A percentile compares a stretch with the other conserved stretches of the same genome.
phyloP scores from a whole-genome alignment of 169 alveolate species.

The Cryptosporidium canis region DNA sequence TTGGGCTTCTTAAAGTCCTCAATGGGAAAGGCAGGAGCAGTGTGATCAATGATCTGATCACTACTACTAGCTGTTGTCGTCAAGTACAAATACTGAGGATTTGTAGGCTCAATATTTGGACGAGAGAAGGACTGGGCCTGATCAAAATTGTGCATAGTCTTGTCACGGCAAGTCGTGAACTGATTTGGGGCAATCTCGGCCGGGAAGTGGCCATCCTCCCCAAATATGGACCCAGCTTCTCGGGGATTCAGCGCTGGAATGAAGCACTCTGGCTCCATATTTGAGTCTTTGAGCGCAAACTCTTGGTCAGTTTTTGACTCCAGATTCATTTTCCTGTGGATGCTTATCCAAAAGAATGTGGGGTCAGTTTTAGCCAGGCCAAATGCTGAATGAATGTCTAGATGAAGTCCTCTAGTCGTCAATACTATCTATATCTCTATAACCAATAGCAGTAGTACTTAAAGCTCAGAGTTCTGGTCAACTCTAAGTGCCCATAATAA shows the following conservation, averaged over 20 bases:
- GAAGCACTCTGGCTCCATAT: neutral
- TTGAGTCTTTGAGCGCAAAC: neutral
- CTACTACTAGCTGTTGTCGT: conserved; percentile 48
- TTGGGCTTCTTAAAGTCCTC: neutral
- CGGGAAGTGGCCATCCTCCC: neutral
- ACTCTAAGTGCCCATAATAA: neutral
- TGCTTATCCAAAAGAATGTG: neutral
- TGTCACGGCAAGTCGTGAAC: neutral
- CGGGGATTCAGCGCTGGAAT: neutral
- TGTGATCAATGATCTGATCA: neutral
- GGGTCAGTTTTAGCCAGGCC: neutral
- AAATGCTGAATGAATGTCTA: neutral
- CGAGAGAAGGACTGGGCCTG: neutral
- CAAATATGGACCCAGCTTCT: neutral
- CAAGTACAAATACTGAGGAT: neutral
- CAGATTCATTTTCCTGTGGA: neutral
- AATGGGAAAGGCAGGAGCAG: conserved; percentile 20
- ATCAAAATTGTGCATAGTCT: neutral
- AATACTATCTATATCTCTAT: neutral
- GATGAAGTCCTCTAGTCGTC: neutral
- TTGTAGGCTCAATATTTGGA: neutral
- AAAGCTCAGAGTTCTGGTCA: neutral
- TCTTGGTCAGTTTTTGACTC: conserved; percentile 3
- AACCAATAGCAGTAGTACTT: neutral
- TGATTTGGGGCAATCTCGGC: neutral